These are phyloP conservation scores for Yarrowia sp. DNA, from an alignment of 805 yeast species.

Conservation along the genomic window DNA sequence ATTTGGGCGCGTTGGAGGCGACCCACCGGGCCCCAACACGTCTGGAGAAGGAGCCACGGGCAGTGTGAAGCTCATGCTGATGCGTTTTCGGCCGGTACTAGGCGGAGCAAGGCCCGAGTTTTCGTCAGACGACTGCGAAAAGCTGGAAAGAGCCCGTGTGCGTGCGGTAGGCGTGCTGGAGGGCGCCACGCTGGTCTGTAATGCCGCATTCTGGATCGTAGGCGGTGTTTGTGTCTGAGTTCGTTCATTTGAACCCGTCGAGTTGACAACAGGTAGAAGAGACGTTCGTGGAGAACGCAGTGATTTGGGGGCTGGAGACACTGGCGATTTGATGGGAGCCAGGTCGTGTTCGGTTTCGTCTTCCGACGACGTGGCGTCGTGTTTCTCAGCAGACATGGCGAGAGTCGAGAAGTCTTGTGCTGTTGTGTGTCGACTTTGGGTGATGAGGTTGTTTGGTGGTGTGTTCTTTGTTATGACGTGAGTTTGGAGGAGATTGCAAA, in stretches of 20 bases:
- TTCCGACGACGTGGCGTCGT: conserved; percentile 21
- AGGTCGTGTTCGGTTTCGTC: conserved; percentile 1
- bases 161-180: conserved; percentile 17
- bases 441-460: neutral
- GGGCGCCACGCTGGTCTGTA: neutral
- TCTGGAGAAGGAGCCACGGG: conserved; percentile 33
- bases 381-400: conserved; percentile 19
- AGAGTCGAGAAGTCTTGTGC: neutral
- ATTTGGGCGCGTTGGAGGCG: conserved; percentile 6
- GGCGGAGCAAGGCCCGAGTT: conserved; percentile 23
- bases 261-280: conserved; percentile 16
- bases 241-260: conserved; percentile 1
- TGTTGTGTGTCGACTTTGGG: neutral
- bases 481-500: too few relatives aligned
- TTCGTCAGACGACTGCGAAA: conserved; percentile 35
- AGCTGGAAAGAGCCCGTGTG: conserved; percentile 15
- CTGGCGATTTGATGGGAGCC: conserved; percentile 21
- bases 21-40: neutral
- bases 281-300: conserved; percentile 22
- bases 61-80: conserved; percentile 36
- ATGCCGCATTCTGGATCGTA: neutral
- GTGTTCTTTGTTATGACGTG: neutral
- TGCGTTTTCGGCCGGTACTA: conserved; percentile 27
- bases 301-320: neutral
- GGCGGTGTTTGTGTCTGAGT: conserved; percentile 5